A percentile compares a stretch with the other conserved stretches of the same genome.
Conservation (phyloP, 2,329 filamentous ascomycete genomes). For the Colletotrichum cuscutae region DNA sequence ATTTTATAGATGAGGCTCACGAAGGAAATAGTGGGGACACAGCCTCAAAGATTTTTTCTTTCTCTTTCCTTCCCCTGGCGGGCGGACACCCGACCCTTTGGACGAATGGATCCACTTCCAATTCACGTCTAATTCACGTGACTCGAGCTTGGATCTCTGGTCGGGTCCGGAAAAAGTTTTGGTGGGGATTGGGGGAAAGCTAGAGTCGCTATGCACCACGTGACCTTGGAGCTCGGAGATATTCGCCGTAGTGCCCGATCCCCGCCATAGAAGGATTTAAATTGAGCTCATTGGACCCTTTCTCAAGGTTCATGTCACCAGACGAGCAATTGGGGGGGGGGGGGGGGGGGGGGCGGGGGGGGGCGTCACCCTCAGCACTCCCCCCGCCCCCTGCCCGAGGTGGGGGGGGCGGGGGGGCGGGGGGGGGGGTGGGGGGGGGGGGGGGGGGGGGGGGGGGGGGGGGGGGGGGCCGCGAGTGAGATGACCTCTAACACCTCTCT, state of each 20-base stretch:
- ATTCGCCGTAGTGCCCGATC: conserved; percentile 22
- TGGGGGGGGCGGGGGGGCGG: too few relatives aligned
- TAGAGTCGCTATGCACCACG: neutral
- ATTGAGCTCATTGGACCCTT: conserved; percentile 14
- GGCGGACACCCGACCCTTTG: neutral
- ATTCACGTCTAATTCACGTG: neutral
- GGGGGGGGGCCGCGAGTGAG: neutral
- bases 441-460: neutral
- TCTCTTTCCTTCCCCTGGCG: neutral
- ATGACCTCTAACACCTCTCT: too few relatives aligned
- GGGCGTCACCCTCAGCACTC: too few relatives aligned
- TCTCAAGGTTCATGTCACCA: conserved; percentile 29
- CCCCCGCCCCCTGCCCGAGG: too few relatives aligned
- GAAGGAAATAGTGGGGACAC: conserved; percentile 26
- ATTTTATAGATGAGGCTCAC: conserved; percentile 30
- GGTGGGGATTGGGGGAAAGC: neutral
- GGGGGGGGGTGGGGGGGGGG: too few relatives aligned
- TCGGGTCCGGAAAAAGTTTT: neutral
- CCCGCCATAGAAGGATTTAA: neutral
- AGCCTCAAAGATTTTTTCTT: conserved; percentile 28
- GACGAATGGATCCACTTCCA: neutral
- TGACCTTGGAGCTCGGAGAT: conserved; percentile 8
- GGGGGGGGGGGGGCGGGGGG: too few relatives aligned
- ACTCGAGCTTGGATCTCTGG: neutral
- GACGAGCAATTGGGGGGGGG: neutral